Evolutionary conservation across 345 rosid species (phyloP).

Genomic region (Garcia nutans): DNA sequence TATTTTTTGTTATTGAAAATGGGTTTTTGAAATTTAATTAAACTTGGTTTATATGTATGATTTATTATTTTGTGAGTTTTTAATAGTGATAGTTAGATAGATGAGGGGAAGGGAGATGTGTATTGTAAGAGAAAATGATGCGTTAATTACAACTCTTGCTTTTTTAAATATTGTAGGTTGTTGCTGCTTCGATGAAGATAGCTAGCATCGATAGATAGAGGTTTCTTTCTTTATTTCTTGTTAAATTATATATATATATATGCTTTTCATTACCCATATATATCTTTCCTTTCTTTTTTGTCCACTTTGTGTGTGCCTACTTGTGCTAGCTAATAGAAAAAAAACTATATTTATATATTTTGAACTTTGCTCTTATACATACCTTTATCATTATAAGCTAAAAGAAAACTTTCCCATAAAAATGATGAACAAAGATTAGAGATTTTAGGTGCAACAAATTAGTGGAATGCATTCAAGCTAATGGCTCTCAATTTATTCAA

Average conservation of each 20-base stretch:
- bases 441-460: neutral
- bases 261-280: neutral
- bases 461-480: constrained; percentile 12
- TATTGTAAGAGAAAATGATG: no score
- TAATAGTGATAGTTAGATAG: no score
- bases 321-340: neutral
- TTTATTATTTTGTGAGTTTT: no score
- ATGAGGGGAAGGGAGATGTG: no score
- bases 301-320: neutral
- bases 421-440: neutral
- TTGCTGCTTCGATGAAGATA: no score
- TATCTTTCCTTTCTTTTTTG: neutral
- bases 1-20: no score
- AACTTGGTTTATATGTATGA: no score
- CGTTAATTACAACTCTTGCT: no score
- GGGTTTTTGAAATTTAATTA: no score
- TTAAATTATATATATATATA: neutral
- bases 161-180: no score
- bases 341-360: neutral
- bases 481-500: constrained; percentile 20
- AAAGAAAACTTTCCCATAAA: neutral
- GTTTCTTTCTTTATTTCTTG: constrained; percentile 11
- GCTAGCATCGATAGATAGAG: no score
- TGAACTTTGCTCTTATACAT: neutral
- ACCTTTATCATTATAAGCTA: constrained; percentile 9